phyloP scores from a whole-genome alignment of 2,329 filamentous ascomycete genomes.

The Claviceps arundinis region DNA sequence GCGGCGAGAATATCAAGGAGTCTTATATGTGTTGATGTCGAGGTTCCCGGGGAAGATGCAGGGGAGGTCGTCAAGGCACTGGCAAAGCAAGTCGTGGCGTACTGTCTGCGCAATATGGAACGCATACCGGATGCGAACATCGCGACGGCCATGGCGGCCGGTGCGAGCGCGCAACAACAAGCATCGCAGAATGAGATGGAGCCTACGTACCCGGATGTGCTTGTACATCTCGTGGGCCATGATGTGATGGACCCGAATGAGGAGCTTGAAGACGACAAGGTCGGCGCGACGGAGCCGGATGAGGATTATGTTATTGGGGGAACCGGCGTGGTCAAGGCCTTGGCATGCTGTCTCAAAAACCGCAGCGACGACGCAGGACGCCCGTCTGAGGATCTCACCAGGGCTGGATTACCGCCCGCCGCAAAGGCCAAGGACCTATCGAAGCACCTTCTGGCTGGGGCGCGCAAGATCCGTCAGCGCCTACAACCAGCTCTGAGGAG shows the following conservation, averaged over 20 bases:
- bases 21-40: constrained; percentile 82
- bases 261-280: constrained; percentile 16
- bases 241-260: constrained; percentile 28
- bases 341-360: constrained; percentile 82
- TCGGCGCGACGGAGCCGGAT: constrained; percentile 52
- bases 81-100: constrained; percentile 88
- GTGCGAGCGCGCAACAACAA: no score
- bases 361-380: constrained; percentile 47
- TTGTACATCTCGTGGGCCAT: constrained; percentile 76
- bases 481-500: constrained; percentile 73
- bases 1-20: constrained; percentile 73
- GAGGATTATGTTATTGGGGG: constrained; percentile 94
- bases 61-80: constrained; percentile 85
- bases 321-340: constrained; percentile 85
- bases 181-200: constrained; percentile 7
- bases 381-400: constrained; percentile 37
- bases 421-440: constrained; percentile 82
- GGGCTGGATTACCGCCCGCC: constrained; percentile 24
- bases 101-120: constrained; percentile 86
- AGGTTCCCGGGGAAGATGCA: constrained; percentile 68
- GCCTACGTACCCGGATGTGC: constrained; percentile 56
- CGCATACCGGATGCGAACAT: constrained; percentile 55
- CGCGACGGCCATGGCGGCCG: constrained; percentile 19
- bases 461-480: constrained; percentile 73
- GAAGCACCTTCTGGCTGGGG: constrained; percentile 74